phyloP scores from a whole-genome alignment of 805 yeast genomes.

The Torulaspora quercuum region DNA sequence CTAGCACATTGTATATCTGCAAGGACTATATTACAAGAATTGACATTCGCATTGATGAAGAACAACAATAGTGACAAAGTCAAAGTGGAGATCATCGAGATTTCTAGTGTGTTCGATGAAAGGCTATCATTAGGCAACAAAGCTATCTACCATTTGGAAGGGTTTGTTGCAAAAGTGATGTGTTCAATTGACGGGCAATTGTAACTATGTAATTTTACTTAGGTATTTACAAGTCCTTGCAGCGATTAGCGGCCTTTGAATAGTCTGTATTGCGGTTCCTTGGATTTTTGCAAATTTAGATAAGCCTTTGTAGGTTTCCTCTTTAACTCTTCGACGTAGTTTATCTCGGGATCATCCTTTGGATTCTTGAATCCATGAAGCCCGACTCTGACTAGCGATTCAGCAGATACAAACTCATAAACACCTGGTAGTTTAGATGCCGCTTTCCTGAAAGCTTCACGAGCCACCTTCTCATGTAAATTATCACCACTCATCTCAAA shows the following conservation, averaged over 20 bases:
- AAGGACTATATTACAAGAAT: conserved; percentile 63
- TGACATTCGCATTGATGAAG: conserved; percentile 47
- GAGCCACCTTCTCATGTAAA: conserved; percentile 84
- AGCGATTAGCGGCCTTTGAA: conserved; percentile 57
- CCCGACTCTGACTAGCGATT: conserved; percentile 69
- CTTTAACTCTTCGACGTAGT: conserved; percentile 54
- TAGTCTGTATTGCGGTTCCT: conserved; percentile 50
- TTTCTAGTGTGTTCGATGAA: conserved; percentile 74
- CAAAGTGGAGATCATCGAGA: conserved; percentile 49
- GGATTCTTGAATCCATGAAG: conserved; percentile 48
- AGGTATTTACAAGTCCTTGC: conserved; percentile 3
- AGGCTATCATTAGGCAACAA: conserved; percentile 81
- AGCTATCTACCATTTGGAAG: conserved; percentile 92
- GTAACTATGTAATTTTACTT: conserved; percentile 8
- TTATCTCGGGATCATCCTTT: conserved; percentile 41
- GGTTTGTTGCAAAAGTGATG: conserved; percentile 87
- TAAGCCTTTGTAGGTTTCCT: conserved; percentile 64
- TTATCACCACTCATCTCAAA: conserved; percentile 75
- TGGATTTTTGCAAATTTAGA: conserved; percentile 50
- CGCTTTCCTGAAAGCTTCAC: conserved; percentile 86
- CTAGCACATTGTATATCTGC: conserved; percentile 94
- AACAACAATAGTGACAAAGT: conserved; percentile 29
- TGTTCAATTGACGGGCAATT: conserved; percentile 53
- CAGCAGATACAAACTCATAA: conserved; percentile 73
- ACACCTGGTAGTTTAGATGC: conserved; percentile 89